Conservation (phyloP, 768 basidiomycete species). For the Suillus subluteus region DNA sequence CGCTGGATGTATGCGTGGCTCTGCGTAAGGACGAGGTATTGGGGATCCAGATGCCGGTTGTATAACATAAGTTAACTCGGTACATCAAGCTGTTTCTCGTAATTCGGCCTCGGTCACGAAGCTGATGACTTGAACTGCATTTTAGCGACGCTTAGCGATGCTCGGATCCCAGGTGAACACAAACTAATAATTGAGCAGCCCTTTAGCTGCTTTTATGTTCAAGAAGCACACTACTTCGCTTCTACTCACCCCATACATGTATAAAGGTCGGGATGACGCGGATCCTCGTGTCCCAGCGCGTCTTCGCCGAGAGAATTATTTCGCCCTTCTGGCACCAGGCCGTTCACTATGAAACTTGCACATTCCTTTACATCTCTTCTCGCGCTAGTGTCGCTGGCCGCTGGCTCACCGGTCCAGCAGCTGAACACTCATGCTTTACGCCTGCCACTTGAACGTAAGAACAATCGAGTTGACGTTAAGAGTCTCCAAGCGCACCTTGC, state of each 20-base stretch:
- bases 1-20: not conserved
- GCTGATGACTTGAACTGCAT: not conserved
- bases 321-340: not conserved
- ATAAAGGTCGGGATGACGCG: not conserved
- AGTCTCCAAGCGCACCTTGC: slow-evolving; percentile 21
- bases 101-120: too few relatives aligned
- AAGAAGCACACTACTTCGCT: not conserved
- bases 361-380: slow-evolving; percentile 19
- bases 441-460: slow-evolving; percentile 29
- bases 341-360: slow-evolving; percentile 23
- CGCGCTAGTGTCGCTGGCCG: slow-evolving; percentile 20
- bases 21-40: not conserved
- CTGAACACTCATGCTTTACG: slow-evolving; percentile 10
- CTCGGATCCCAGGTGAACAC: too few relatives aligned
- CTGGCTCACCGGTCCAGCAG: slow-evolving; percentile 12
- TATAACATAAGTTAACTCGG: not conserved
- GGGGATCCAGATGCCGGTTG: not conserved
- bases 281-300: not conserved
- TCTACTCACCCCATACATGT: not conserved
- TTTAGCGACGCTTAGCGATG: too few relatives aligned
- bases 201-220: not conserved
- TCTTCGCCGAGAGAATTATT: not conserved
- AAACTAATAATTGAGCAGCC: too few relatives aligned
- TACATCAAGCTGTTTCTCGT: not conserved
- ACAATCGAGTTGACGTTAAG: slow-evolving; percentile 4